Conservation (phyloP, 2,329 filamentous ascomycete genomes). For the Allantophomopsis cytisporea region DNA sequence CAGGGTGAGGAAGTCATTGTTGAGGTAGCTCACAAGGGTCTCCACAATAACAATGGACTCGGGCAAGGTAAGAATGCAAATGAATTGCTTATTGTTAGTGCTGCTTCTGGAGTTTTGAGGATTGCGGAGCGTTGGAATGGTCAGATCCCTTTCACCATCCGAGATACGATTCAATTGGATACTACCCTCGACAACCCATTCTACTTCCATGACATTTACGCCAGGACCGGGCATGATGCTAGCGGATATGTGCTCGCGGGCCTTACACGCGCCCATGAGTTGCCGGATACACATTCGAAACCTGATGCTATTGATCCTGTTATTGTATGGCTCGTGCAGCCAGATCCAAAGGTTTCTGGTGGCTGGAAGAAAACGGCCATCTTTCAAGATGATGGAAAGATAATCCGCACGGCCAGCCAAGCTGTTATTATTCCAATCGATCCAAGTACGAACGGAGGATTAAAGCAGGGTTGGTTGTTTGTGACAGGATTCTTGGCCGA, state of each 20-base stretch:
- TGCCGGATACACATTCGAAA: slow-evolving; percentile 19
- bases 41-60: slow-evolving; percentile 44
- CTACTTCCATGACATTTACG: slow-evolving; percentile 41
- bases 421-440: slow-evolving; percentile 39
- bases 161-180: slow-evolving; percentile 28
- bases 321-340: slow-evolving; percentile 29
- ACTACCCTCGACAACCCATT: slow-evolving; percentile 40
- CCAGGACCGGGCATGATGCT: slow-evolving; percentile 12
- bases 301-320: slow-evolving; percentile 24
- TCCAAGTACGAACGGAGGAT: slow-evolving; percentile 25
- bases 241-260: background rate
- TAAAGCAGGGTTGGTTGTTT: slow-evolving; percentile 40
- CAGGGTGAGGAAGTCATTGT: slow-evolving; percentile 24
- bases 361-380: slow-evolving; percentile 31
- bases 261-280: background rate
- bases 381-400: slow-evolving; percentile 41
- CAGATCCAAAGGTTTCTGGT: background rate
- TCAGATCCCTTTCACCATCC: slow-evolving; percentile 23
- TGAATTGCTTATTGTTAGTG: slow-evolving; percentile 29
- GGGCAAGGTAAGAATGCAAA: slow-evolving; percentile 27
- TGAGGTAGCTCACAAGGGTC: slow-evolving; percentile 24
- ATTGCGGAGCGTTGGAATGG: slow-evolving; percentile 16
- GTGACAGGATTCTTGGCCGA: slow-evolving; percentile 39
- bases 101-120: slow-evolving; percentile 30
- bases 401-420: slow-evolving; percentile 32